Percentiles rank a stretch among this genome's conserved stretches.
Conservation (phyloP, 306 rosid species). For the Malus sieversii region DNA sequence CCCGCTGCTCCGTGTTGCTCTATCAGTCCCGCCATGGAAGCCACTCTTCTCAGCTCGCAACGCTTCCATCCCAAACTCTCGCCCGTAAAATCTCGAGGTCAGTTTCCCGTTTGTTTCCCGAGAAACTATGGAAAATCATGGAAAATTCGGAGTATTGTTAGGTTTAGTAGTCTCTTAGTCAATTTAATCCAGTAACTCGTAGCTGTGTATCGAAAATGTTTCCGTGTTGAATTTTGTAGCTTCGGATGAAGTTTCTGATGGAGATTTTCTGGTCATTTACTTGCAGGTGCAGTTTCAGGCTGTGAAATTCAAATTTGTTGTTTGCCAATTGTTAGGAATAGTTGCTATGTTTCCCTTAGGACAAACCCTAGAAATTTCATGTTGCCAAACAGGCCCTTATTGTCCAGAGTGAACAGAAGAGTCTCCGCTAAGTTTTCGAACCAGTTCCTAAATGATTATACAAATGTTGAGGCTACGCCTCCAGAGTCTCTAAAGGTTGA, state of each 20-base stretch:
- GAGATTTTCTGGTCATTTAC: not conserved
- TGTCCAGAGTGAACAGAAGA: conserved; percentile 20
- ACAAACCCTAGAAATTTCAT: conserved; percentile 17
- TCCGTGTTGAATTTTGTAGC: not conserved
- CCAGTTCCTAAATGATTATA: conserved; percentile 29
- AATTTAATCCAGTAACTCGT: not conserved
- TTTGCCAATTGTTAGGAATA: conserved; percentile 15
- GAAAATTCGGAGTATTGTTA: not conserved
- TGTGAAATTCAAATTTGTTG: conserved; percentile 18
- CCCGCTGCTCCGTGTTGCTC: not conserved
- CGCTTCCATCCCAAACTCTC: conserved; percentile 29
- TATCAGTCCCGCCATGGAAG: conserved; percentile 60
- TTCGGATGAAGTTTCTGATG: not conserved
- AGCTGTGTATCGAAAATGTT: not conserved
- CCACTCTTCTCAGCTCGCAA: conserved; percentile 39
- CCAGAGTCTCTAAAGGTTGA: conserved; percentile 25
- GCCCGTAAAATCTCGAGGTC: conserved; percentile 37
- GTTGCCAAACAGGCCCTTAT: conserved; percentile 25
- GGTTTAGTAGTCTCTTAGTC: not conserved
- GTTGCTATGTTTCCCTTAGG: conserved; percentile 12
- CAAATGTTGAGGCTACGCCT: conserved; percentile 38
- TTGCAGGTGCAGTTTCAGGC: conserved; percentile 30
- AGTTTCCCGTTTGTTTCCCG: conserved; percentile 11
- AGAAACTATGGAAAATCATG: not conserved
- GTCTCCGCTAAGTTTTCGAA: conserved; percentile 34